phyloP scores from a whole-genome alignment of 2,329 filamentous ascomycete genomes.

The Aspergillus sojae region DNA sequence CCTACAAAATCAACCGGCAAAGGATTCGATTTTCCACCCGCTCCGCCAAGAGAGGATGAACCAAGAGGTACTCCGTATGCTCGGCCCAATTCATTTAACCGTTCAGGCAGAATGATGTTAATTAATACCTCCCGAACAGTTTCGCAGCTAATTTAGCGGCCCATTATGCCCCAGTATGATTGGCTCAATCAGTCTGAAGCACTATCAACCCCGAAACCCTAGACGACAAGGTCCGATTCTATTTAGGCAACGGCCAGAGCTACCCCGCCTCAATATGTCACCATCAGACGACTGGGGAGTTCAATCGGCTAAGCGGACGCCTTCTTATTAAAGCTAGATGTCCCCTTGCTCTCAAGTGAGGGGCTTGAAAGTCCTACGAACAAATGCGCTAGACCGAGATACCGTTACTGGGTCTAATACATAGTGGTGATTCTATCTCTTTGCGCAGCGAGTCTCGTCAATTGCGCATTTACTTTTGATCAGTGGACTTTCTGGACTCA shows the following conservation, averaged over 20 bases:
- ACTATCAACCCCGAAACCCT: not conserved
- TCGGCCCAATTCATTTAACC: slow-evolving; percentile 6
- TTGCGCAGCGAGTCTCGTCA: not conserved
- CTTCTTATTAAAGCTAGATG: not conserved
- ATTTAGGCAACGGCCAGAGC: not conserved
- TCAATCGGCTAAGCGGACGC: not conserved
- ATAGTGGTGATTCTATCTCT: not conserved
- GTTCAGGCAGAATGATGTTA: slow-evolving; percentile 10
- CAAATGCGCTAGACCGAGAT: not conserved
- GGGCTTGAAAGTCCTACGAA: not conserved
- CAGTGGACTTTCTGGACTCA: not conserved
- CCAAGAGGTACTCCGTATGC: not conserved
- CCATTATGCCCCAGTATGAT: not conserved
- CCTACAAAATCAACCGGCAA: not conserved
- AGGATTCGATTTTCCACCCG: not conserved
- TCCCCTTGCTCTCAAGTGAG: not conserved
- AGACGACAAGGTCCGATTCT: not conserved
- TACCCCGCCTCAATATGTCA: slow-evolving; percentile 7
- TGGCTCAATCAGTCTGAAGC: not conserved
- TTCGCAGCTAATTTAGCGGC: not conserved
- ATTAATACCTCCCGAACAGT: not conserved
- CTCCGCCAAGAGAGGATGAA: slow-evolving; percentile 1
- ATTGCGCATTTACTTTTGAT: not conserved
- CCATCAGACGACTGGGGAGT: slow-evolving; percentile 12
- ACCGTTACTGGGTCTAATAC: not conserved